Percentiles rank a stretch among this genome's conserved stretches.
These are phyloP conservation scores for Willaertia magna DNA, from an alignment of 208 protist species.

Conservation along the genomic window DNA sequence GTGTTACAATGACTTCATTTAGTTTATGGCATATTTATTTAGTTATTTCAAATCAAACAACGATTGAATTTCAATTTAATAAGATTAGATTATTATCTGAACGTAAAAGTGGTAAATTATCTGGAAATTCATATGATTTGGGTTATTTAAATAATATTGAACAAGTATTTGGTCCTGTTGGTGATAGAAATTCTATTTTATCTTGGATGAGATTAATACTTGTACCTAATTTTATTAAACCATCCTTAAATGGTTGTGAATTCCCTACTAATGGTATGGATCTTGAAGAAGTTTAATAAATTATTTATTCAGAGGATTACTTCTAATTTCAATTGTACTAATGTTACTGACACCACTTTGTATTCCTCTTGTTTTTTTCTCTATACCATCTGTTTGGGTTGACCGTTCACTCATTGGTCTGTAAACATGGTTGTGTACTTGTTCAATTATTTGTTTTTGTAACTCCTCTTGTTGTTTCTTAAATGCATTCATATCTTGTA, in stretches of 20 bases:
- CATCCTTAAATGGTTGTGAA: not conserved
- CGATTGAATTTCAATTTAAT: slow-evolving; percentile 40
- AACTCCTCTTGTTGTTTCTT: not conserved
- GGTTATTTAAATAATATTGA: not conserved
- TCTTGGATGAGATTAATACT: not conserved
- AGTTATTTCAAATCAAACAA: slow-evolving; percentile 35
- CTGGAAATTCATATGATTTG: not conserved
- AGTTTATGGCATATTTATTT: slow-evolving; percentile 37
- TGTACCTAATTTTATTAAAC: not conserved
- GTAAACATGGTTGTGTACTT: not conserved
- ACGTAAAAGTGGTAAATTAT: not conserved
- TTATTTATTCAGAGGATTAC: too few species aligned
- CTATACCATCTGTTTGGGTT: not conserved
- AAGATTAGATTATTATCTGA: not conserved
- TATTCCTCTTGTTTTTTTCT: not conserved
- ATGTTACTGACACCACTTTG: not conserved
- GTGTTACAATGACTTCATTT: slow-evolving; percentile 24
- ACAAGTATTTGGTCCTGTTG: not conserved
- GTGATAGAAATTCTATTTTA: not conserved
- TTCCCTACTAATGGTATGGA: not conserved
- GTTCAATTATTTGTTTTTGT: not conserved
- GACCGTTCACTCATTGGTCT: not conserved
- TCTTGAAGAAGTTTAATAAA: too few species aligned
- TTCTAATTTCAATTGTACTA: not conserved
- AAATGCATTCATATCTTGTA: not conserved